Percentiles rank a stretch among this genome's conserved stretches.
Evolutionary conservation across 2,329 filamentous ascomycete genomes (phyloP).

Genomic region (Fusarium pseudonygamai): DNA sequence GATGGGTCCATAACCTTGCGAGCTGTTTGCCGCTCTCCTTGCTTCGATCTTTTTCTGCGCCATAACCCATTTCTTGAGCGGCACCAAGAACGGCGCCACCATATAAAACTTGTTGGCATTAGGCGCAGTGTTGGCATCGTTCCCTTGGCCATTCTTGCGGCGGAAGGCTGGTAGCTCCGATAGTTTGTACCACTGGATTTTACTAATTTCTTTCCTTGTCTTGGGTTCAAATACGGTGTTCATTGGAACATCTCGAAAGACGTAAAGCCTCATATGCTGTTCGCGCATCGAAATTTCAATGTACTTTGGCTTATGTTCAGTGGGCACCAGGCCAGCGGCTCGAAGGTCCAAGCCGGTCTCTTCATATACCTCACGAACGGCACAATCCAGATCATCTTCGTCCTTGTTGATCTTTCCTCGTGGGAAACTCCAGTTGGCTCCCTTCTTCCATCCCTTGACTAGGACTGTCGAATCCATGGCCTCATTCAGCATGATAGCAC

Average conservation of each 20-base stretch:
- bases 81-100: constrained; percentile 91
- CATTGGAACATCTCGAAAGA: constrained; percentile 88
- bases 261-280: constrained; percentile 91
- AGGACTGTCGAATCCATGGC: constrained; percentile 94
- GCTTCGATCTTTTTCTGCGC: constrained; percentile 80
- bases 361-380: constrained; percentile 92
- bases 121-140: constrained; percentile 63
- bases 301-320: constrained; percentile 77
- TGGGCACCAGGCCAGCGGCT: constrained; percentile 78
- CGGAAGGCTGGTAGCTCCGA: constrained; percentile 86
- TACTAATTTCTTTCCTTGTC: constrained; percentile 97
- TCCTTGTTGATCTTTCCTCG: constrained; percentile 98
- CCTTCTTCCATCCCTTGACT: constrained; percentile 98
- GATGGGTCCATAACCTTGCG: constrained; percentile 53
- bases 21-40: constrained; percentile 53
- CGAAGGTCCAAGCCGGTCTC: constrained; percentile 91
- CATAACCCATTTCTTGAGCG: constrained; percentile 89
- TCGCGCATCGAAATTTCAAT: constrained; percentile 92
- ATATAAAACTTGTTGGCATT: constrained; percentile 95
- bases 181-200: constrained; percentile 93
- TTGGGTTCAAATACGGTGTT: constrained; percentile 88
- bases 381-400: constrained; percentile 92
- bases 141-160: constrained; percentile 68
- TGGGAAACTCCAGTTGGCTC: constrained; percentile 95
- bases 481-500: constrained; percentile 91